Evolutionary conservation across 2,329 filamentous ascomycete genomes (phyloP), one percentile per base, ranked within the genome.

Genomic region (Neopestalotiopsis clavispora): DNA sequence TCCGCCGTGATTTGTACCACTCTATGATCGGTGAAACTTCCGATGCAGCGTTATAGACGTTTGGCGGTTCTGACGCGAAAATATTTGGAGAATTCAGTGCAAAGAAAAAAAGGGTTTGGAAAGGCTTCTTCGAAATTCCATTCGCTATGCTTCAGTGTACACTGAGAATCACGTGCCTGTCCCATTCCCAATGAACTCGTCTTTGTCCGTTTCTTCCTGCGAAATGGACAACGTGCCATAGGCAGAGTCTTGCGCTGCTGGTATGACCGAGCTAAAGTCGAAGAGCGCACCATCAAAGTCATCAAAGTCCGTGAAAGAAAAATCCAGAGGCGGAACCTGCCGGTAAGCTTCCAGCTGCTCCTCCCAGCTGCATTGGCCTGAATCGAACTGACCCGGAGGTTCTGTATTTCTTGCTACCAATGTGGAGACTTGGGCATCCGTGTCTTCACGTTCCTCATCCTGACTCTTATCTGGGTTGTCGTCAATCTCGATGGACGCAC

Each of bases 241-340:
- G 20, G 57, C 17, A 2, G 57, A 59, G 57, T 59, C 57, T 30
- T n/a, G 57, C 4, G 28, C 13, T 34, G 20, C 20, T 4, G 20
- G 57, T 59, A 30, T 6, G 4, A 59, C 10, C 4, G 57, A 32
- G 10, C 57, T 14, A 4, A 59, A 59, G 30, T 59, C 57, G 10
- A 59, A 59, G 23, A 30, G 57, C 57, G 10, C 28, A 10, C 57
- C 57, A 59, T 59, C 57, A 59, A 59, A 59, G 20, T 59, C 57
- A 28, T 28, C 23, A 28, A 28, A 28, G 3, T 28, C 23, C 2
- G 4, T 2, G 57, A 32, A 58, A 7, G 12, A n/a, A 13, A 59
- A 30, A 4, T 30, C 56, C 5, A 58, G 56, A 32, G 56, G 56
- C 56, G 56, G 56, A 12, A 58, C 56, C 4, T 17, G 56, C 28